Evolutionary conservation across 2,329 filamentous ascomycete genomes (phyloP), one percentile per base, ranked within the genome.

Genomic region (Aspergillus sp.): DNA sequence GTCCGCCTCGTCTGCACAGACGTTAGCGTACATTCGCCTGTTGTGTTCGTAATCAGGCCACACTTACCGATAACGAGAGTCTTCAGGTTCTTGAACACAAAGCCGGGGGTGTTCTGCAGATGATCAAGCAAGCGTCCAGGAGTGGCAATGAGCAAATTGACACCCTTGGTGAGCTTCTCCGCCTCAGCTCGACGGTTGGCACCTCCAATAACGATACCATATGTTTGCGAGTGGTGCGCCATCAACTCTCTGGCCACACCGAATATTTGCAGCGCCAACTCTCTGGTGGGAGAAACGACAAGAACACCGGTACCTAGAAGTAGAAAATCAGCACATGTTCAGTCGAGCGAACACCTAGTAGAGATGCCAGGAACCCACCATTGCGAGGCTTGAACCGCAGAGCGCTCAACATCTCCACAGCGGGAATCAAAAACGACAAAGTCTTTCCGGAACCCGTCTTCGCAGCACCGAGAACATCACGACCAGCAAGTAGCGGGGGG

Each of bases 391-490:
- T 98, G 84, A 97, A 98, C 64, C 90, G 87, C 69, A 99, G 84
- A 15, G 92, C 88, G 73, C 89, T 88, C 62, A 99, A 84, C 88
- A 97, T 96, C 80, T 98, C 95, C 41, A 98, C 85, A 2, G 93
- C 93, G 17, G 95, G 95, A 60, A 98, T 93, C 63, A 99, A 82
- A 79, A 99, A 99, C 3, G 94, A 90, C 62, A 98, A 79, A 0
- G 95, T 99, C 82, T 99, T 99, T 74, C 95, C 95, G 21, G 91
- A 96, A 47, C 93, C 93, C 3, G 93, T 97, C 83, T 98, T 98
- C 54, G 95, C 95, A 32, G 94, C 94, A 70, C 95, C 95, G 48
- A 99, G 85, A 21, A 98, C 91, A 79, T 98, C 94, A 73, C 90
- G 89, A 65, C 95, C 95, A 45, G 93, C 92, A 61, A 98, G 82